A percentile compares a stretch with the other conserved stretches of the same genome.
Conservation (phyloP, 2,329 filamentous ascomycete genomes). For the Aspergillus felis region DNA sequence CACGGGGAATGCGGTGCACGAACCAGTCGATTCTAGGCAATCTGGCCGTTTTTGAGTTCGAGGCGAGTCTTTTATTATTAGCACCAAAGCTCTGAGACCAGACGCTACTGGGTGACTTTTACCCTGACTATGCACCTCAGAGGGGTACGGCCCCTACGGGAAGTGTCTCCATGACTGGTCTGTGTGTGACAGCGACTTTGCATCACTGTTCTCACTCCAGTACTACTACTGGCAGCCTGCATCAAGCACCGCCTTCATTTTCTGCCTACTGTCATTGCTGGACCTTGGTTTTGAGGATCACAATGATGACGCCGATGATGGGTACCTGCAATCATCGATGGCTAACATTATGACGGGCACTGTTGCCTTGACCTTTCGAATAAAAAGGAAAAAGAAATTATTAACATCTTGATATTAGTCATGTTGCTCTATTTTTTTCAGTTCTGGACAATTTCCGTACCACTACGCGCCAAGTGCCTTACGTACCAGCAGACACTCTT, state of each 20-base stretch:
- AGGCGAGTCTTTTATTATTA: neutral
- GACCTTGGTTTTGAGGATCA: neutral
- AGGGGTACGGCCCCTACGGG: neutral
- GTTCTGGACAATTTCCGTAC: neutral
- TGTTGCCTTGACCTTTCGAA: neutral
- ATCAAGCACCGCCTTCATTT: neutral
- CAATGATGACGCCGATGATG: neutral
- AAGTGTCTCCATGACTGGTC: neutral
- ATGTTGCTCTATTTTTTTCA: neutral
- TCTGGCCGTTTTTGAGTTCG: neutral
- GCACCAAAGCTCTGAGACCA: neutral
- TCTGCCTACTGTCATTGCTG: neutral
- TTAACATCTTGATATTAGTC: neutral
- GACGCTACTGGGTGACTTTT: neutral
- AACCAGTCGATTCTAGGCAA: neutral
- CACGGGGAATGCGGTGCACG: neutral
- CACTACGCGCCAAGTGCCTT: neutral
- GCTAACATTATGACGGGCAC: neutral
- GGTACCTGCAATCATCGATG: neutral
- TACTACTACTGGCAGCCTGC: neutral
- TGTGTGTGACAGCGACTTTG: conserved; percentile 9
- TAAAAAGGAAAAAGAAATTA: neutral
- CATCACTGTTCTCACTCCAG: conserved; percentile 7
- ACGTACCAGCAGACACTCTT: neutral
- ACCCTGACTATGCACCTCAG: neutral